Conservation (phyloP, 768 basidiomycete genomes). For the Boletus reticuloceps region DNA sequence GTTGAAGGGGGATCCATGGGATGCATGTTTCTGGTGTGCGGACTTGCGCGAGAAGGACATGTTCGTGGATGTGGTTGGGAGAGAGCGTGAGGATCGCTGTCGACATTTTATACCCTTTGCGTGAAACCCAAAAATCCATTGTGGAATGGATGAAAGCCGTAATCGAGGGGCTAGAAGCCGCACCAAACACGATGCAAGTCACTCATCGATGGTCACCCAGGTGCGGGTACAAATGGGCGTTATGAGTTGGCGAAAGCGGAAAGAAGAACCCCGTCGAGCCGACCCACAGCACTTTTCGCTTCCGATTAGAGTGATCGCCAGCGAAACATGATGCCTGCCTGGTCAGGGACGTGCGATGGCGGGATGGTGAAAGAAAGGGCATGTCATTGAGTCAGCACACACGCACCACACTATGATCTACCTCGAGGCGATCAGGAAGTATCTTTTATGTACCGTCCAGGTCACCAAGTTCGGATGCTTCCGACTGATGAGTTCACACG, state of each 20-base stretch:
- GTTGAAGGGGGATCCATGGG: not conserved
- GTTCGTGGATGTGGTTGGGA: not conserved
- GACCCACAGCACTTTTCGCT: not conserved
- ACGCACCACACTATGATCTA: not conserved
- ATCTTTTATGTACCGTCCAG: no score
- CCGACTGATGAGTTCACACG: not conserved
- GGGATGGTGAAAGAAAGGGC: not conserved
- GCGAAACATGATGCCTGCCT: not conserved
- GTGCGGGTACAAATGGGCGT: not conserved
- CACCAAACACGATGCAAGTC: constrained; percentile 16
- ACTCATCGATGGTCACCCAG: constrained; percentile 4
- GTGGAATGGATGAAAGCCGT: no score
- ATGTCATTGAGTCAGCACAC: not conserved
- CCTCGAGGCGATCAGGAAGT: constrained; percentile 11
- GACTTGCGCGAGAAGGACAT: constrained; percentile 21
- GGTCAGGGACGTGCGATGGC: not conserved
- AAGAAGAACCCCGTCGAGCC: not conserved
- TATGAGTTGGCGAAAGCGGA: constrained; percentile 8
- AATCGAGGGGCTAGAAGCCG: no score
- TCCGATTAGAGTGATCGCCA: not conserved
- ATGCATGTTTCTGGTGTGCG: constrained; percentile 3
- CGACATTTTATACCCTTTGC: constrained; percentile 15
- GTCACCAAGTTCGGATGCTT: not conserved
- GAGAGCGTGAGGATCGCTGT: not conserved
- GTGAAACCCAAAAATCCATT: not conserved